A percentile compares a stretch with the other conserved stretches of the same genome.
These are phyloP conservation scores for Agapanthus africanus DNA, from an alignment of 106 monocot species.

Conservation along the genomic window DNA sequence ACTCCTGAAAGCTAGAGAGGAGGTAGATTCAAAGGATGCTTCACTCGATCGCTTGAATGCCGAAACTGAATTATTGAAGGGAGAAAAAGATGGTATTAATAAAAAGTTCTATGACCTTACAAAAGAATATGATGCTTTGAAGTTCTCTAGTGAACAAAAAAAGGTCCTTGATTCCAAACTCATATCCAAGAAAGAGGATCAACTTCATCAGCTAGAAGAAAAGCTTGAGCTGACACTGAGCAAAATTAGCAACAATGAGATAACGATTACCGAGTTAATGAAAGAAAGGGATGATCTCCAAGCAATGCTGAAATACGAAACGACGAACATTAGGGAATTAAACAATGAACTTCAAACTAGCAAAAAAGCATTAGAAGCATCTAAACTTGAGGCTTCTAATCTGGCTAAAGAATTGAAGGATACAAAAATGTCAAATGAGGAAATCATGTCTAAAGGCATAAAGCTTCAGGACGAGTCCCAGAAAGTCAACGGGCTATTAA, in stretches of 20 bases:
- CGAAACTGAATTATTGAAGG: constrained; percentile 31
- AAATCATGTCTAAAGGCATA: constrained; percentile 6
- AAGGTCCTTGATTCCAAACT: constrained; percentile 36
- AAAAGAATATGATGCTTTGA: constrained; percentile 50
- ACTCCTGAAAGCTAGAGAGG: constrained; percentile 28
- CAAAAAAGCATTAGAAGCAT: constrained; percentile 30
- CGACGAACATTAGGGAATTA: constrained; percentile 20
- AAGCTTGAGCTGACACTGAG: constrained; percentile 32
- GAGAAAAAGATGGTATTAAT: constrained; percentile 35
- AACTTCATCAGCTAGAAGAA: constrained; percentile 42
- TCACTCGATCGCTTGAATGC: constrained; percentile 32
- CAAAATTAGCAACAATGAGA: constrained; percentile 25
- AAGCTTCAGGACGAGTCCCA: constrained; percentile 13
- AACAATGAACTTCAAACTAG: constrained; percentile 39
- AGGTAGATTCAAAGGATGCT: constrained; percentile 33
- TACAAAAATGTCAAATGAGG: constrained; percentile 15
- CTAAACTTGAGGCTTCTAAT: constrained; percentile 31
- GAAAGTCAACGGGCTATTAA: constrained; percentile 14
- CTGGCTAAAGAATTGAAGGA: constrained; percentile 12
- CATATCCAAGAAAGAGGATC: constrained; percentile 50
- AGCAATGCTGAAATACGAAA: constrained; percentile 43
- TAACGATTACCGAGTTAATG: constrained; percentile 31
- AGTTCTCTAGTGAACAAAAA: constrained; percentile 37
- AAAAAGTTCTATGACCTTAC: constrained; percentile 40
- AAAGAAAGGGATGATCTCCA: constrained; percentile 53